Conservation (phyloP, 371 early-diverging fungal species). For the Mucor velutinosus region DNA sequence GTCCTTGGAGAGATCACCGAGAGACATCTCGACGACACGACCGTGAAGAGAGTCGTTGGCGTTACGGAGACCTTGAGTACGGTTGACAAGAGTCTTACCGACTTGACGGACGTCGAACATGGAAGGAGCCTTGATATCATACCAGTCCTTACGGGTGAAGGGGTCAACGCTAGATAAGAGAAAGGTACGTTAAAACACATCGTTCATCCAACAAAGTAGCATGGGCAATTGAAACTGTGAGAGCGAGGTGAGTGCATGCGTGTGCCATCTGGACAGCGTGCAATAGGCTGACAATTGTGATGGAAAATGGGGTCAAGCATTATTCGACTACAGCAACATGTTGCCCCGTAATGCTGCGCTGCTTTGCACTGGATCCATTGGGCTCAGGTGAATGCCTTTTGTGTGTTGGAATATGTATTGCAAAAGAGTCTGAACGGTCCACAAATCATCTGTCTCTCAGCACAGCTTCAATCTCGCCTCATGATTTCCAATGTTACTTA, state of each 20-base stretch:
- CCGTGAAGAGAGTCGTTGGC: conserved; percentile 96
- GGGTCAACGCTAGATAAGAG: conserved; percentile 76
- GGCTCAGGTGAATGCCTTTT: not conserved
- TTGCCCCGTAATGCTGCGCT: not conserved
- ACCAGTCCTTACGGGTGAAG: conserved; percentile 99
- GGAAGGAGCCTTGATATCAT: too few relatives aligned
- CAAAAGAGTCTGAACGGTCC: not conserved
- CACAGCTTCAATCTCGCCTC: not conserved
- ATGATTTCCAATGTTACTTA: conserved; percentile 54
- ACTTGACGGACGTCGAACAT: conserved; percentile 93
- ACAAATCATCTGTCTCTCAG: not conserved
- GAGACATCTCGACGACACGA: conserved; percentile 97
- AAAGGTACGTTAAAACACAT: not conserved
- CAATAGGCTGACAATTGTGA: too few relatives aligned
- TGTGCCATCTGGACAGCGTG: too few relatives aligned
- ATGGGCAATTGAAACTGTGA: not conserved
- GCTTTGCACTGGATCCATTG: not conserved
- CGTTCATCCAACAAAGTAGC: not conserved
- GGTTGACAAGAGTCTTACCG: conserved; percentile 99
- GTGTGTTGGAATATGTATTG: not conserved
- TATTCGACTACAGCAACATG: not conserved
- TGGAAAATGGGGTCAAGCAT: not conserved
- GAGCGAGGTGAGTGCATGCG: not conserved
- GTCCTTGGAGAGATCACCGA: too few relatives aligned
- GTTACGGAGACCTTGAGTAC: conserved; percentile 97